These are phyloP conservation scores for Exophiala dermatitidis DNA, from an alignment of 2,329 filamentous ascomycete species.

Conservation along the genomic window DNA sequence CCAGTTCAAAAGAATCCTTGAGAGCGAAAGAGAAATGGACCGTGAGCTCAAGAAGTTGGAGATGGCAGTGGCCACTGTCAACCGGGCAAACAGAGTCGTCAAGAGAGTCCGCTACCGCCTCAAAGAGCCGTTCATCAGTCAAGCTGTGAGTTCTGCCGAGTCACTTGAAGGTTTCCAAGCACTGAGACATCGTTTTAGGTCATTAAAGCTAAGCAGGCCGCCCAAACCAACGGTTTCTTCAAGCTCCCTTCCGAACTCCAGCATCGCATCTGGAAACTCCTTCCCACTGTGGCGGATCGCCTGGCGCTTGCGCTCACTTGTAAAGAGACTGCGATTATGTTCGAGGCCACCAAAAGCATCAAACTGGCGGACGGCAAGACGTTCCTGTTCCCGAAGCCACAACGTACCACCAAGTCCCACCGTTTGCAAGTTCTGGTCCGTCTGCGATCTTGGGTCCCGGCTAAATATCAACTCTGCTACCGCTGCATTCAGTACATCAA, in stretches of 20 bases:
- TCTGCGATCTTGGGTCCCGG: slow-evolving; percentile 11
- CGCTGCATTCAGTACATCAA: slow-evolving; percentile 18
- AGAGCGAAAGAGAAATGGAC: slow-evolving; percentile 1
- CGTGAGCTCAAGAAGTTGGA: background rate
- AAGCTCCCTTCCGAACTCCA: slow-evolving; percentile 17
- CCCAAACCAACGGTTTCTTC: slow-evolving; percentile 4
- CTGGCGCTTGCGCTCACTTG: slow-evolving; percentile 21
- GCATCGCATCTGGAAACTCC: slow-evolving; percentile 14
- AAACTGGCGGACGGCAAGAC: background rate
- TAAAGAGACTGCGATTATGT: slow-evolving; percentile 18
- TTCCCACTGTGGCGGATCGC: slow-evolving; percentile 18
- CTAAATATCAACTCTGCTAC: slow-evolving; percentile 22
- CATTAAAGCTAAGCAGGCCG: background rate
- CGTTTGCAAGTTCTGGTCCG: slow-evolving; percentile 21
- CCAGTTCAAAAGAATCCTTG: slow-evolving; percentile 1
- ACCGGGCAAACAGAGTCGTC: slow-evolving; percentile 8
- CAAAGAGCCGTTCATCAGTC: background rate
- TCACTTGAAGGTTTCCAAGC: too few species aligned
- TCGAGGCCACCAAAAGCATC: slow-evolving; percentile 12
- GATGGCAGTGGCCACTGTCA: background rate
- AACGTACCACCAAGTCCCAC: slow-evolving; percentile 8
- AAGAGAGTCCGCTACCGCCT: slow-evolving; percentile 5
- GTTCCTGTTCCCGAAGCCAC: slow-evolving; percentile 5
- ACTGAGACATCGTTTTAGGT: slow-evolving; percentile 4
- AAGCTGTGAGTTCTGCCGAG: background rate